These are phyloP conservation scores for Volvox africanus DNA, from an alignment of 139 green algal species.

Conservation along the genomic window DNA sequence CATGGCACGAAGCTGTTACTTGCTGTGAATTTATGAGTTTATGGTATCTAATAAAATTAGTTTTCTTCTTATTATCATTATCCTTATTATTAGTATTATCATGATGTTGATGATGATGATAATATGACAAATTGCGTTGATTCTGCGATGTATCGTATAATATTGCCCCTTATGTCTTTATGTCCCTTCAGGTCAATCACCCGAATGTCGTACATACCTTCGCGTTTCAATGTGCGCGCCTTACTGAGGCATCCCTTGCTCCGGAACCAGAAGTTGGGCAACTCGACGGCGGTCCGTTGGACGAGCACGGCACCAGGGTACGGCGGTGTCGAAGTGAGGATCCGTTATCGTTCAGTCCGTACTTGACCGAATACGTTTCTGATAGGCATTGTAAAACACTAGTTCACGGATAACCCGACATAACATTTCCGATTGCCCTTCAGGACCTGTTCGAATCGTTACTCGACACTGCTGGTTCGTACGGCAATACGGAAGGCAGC, in stretches of 20 bases:
- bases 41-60: neutral
- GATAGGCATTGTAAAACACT: too few relatives aligned
- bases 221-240: neutral
- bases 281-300: neutral
- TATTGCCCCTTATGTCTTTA: too few relatives aligned
- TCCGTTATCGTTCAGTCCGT: too few relatives aligned
- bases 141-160: too few relatives aligned
- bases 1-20: too few relatives aligned
- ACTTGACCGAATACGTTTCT: too few relatives aligned
- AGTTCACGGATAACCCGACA: too few relatives aligned
- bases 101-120: too few relatives aligned
- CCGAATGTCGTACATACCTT: conserved; percentile 41
- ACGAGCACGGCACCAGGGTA: conserved; percentile 1
- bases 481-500: neutral
- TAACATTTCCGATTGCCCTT: neutral
- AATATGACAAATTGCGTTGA: too few relatives aligned
- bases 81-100: too few relatives aligned
- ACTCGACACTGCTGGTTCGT: neutral
- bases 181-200: conserved; percentile 21
- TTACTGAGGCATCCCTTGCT: conserved; percentile 20
- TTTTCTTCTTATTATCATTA: too few relatives aligned
- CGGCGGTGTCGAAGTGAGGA: neutral
- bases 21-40: too few relatives aligned
- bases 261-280: neutral
- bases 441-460: conserved; percentile 31